Base-by-base conservation (phyloP, 352 stramenopile species). In the Blastocystis sp. region DNA sequence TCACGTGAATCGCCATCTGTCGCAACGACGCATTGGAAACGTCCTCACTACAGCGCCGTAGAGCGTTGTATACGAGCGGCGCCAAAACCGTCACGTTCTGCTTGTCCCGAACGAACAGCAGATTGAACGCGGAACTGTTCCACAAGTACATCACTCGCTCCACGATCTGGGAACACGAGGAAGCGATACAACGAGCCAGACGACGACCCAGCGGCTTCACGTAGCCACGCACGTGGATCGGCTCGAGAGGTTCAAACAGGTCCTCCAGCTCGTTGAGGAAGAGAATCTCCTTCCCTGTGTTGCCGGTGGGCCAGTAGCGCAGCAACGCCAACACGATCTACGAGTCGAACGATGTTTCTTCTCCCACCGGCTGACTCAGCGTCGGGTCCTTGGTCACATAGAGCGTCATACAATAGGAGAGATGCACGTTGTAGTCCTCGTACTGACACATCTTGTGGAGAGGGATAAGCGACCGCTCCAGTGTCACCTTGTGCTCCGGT, bases 381-480 rank as follows among this genome's bases (percentile, higher is more conserved):
- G 97, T 96, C 0, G 94, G 93, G 88, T 99, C 96, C 88, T 99
- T 99, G 89, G 98, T 94, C 54, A 98, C 94, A 89, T 98, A 99
- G 89, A 98, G 95, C 87, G 96, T 97, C 84, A 98, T 97, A 91
- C 96, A 99, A 89, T 98, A 99, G 14, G 94, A 97, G 16, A 99
- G 90, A 86, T 98, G 96, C 89, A 97, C 94, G 89, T 98, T 96
- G 89, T 98, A 99, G 76, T 97, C 91, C 51, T 90, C 91, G 38
- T 98, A 92, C 75, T 92, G 97, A 87, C 96, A 96, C 48, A 95
- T 94, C 89, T 98, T 98, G 91, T 99, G 96, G 73, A 99, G 90
- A 14, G 96, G 96, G 86, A 98, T 95, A 24, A 98, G 90, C 36
- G 95, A 94, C 63, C 92, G 90, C 38, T 96, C 87, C 0, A 98